Base-by-base conservation (phyloP, 345 rosid genomes). In the Eucalyptus urophylla region DNA sequence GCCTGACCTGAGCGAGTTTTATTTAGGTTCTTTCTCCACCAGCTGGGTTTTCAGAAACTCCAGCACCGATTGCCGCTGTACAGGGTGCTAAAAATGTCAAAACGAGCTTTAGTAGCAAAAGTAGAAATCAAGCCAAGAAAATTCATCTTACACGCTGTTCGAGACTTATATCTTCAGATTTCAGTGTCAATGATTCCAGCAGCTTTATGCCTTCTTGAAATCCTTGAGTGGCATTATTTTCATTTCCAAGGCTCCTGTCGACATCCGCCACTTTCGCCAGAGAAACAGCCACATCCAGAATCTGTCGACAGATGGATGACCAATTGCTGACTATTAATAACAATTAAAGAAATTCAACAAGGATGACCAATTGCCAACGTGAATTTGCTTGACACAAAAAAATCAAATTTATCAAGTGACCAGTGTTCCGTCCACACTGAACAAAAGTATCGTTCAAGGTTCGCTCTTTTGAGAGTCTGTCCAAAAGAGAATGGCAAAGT, bases 181-280 rank as follows among this genome's bases (percentile, higher is more conserved):
- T 96, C 91, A 96, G 90, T 19, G 93, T 92, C 92, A 95, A 92
- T 45, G 98, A 91, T 91, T 96, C 97, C 92, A 98, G 89, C 90
- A 96, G 90, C 86, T 93, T 91, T 89, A 96, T 94, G 91, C 98
- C 99, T 94, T 98, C 99, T 86, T 91, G 91, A 91, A 98, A 97
- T 90, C 97, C 96, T 81, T 93, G 92, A 86, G 86, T 87, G 17
- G 99, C 99, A 89, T 91, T 92, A 91, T 91, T 94, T 92, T 95
- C 96, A 17, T 95, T 92, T 87, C 98, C 98, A 17, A 96, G 90
- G 89, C 81, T 94, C 90, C 96, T 93, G 92, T 97, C 99, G 2
- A 94, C 97, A 89, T 98, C 99, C 3, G 99, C 99, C 89, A 98
- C 98, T 93, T 98, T 98, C 89, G 99, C 98, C 25, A 97, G 96